Percentiles rank a stretch among this genome's conserved stretches.
These are phyloP conservation scores for Trichoderma sp. DNA, from an alignment of 2,329 filamentous ascomycete species.

Conservation along the genomic window DNA sequence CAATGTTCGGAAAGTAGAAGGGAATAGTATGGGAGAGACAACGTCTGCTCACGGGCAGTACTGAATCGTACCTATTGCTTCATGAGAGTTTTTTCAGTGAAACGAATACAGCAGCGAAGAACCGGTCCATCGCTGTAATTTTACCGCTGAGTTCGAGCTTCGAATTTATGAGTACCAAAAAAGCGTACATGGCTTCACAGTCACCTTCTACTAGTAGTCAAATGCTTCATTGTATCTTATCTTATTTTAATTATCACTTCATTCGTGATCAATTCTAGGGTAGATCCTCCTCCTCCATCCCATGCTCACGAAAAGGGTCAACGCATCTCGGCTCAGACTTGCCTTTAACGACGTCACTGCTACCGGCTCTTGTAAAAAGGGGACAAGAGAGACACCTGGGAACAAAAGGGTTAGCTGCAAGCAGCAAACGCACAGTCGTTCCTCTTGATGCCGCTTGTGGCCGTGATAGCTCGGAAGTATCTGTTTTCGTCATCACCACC, in stretches of 20 bases:
- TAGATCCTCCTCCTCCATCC: neutral
- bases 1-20: too few relatives aligned
- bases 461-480: slow-evolving; percentile 69
- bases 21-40: too few relatives aligned
- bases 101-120: too few relatives aligned
- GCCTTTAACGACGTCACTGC: slow-evolving; percentile 61
- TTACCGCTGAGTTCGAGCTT: too few relatives aligned
- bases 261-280: neutral
- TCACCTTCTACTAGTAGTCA: neutral
- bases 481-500: slow-evolving; percentile 70
- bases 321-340: slow-evolving; percentile 60
- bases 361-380: slow-evolving; percentile 33
- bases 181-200: neutral
- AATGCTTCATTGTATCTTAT: neutral
- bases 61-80: too few relatives aligned
- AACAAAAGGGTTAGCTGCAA: slow-evolving; percentile 49
- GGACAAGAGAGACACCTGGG: slow-evolving; percentile 29
- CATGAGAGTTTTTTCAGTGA: too few relatives aligned
- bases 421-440: slow-evolving; percentile 53
- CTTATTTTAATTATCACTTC: neutral
- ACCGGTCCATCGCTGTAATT: too few relatives aligned
- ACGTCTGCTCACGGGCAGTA: too few relatives aligned
- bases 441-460: slow-evolving; percentile 30
- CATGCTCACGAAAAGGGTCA: neutral
- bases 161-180: too few relatives aligned